Evolutionary conservation across 495 filamentous ascomycete genomes (phyloP).

Genomic region (Cryomyces minteri): DNA sequence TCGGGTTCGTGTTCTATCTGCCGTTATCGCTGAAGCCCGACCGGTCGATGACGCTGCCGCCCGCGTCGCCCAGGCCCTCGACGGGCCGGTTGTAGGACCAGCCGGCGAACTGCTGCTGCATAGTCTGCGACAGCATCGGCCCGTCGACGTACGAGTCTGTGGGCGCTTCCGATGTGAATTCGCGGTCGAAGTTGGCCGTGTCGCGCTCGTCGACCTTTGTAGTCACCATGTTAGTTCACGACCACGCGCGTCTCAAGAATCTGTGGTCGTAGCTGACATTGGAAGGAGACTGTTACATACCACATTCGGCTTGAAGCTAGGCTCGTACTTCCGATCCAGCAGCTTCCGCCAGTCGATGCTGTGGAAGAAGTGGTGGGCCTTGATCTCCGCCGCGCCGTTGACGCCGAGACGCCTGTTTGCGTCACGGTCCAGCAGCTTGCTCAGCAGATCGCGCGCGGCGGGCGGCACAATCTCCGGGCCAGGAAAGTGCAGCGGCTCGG

Average conservation of each 20-base stretch:
- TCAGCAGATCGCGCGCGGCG: slow-evolving; percentile 80
- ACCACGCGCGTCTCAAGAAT: background rate
- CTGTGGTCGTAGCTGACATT: background rate
- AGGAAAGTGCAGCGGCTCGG: slow-evolving; percentile 76
- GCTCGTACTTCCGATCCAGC: slow-evolving; percentile 93
- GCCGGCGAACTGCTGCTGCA: slow-evolving; percentile 89
- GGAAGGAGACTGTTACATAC: slow-evolving; percentile 36
- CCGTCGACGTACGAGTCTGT: slow-evolving; percentile 91
- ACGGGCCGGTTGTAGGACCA: slow-evolving; percentile 97
- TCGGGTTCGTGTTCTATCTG: too few relatives aligned
- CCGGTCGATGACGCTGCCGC: slow-evolving; percentile 84
- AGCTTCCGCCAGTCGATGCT: slow-evolving; percentile 98
- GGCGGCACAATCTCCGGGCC: slow-evolving; percentile 81
- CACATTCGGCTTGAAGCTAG: slow-evolving; percentile 93
- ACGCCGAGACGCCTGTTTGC: slow-evolving; percentile 74
- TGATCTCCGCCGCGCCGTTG: slow-evolving; percentile 93
- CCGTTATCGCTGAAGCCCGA: slow-evolving; percentile 11
- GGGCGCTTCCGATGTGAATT: slow-evolving; percentile 78
- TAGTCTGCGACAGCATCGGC: slow-evolving; percentile 72
- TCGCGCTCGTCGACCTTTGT: slow-evolving; percentile 68
- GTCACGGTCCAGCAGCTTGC: slow-evolving; percentile 75
- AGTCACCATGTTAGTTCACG: background rate
- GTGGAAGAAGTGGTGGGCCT: slow-evolving; percentile 96
- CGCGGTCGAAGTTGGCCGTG: slow-evolving; percentile 78
- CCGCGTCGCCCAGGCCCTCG: slow-evolving; percentile 78